Conservation (phyloP, 1,139 yeast species). For the Kurtzmaniella quercitrusa region DNA sequence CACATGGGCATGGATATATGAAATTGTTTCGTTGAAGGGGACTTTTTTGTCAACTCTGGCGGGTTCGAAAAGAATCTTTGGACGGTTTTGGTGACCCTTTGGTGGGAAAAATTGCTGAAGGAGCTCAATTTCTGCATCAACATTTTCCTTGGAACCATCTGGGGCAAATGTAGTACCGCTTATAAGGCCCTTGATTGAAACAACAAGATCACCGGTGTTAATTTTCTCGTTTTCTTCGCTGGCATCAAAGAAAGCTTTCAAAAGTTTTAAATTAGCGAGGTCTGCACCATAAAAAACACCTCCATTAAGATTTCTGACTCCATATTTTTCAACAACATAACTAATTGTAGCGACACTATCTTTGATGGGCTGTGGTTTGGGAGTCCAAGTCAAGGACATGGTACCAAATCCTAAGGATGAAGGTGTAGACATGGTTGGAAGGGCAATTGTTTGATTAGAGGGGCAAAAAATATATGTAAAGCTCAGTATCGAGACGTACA, state of each 20-base stretch:
- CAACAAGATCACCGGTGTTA: conserved; percentile 42
- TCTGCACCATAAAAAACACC: conserved; percentile 76
- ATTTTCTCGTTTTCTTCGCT: conserved; percentile 43
- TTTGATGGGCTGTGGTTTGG: conserved; percentile 40
- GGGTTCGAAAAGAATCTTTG: conserved; percentile 57
- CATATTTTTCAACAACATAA: conserved; percentile 42
- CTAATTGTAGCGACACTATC: conserved; percentile 45
- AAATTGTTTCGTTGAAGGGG: conserved; percentile 47
- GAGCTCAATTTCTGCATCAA: conserved; percentile 49
- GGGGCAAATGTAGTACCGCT: conserved; percentile 35
- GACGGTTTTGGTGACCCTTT: conserved; percentile 19
- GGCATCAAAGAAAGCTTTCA: conserved; percentile 50
- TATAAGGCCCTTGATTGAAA: conserved; percentile 68
- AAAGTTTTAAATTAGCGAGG: conserved; percentile 47
- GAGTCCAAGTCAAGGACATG: conserved; percentile 59
- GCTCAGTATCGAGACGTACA: no score
- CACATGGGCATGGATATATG: conserved; percentile 47
- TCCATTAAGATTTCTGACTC: conserved; percentile 59
- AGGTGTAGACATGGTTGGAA: not conserved
- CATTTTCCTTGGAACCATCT: conserved; percentile 43
- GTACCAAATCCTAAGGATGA: conserved; percentile 52
- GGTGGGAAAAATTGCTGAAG: conserved; percentile 44
- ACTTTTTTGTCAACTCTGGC: conserved; percentile 60
- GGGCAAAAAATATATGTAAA: no score
- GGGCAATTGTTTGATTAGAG: no score